Base-by-base conservation (phyloP, 2,329 filamentous ascomycete species). In the Bipolaris cookei region DNA sequence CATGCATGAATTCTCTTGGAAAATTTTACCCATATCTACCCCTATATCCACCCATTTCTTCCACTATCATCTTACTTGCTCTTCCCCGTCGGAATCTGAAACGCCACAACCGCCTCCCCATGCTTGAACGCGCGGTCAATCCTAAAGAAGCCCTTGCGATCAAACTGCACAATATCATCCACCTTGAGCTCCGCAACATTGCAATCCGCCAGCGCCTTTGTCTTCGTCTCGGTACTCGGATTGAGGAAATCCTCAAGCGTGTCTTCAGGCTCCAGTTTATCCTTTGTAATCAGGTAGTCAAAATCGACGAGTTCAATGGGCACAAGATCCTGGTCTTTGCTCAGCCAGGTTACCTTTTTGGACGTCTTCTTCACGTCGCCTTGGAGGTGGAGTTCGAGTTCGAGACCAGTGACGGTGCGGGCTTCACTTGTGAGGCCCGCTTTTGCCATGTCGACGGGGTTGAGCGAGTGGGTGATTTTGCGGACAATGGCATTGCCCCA, bases 281-380 rank as follows among this genome's bases (percentile, higher is more conserved):
- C 94, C 83, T 97, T 98, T 58, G 90, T 96, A 73, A 98, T 90
- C 46, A 98, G 84, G 79, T 96, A 94, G 79, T 97, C 94, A 75
- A 97, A 98, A 67, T 97, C 92, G 79, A 93, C 94, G 10, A 97
- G 84, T 77, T 97, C 91, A 20, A 95, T 88, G 6, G 88, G 87
- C 13, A 96, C 83, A 0, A 97, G 84, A 56, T 90, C 85, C 79
- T 94, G 90, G 65, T 91, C 86, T 0, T 84, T 85, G 1, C 91
- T 89, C 45, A 98, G 81, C 94, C 94, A 98, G 1, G 93, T 97
- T 35, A 98, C 87, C 83, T 98, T 98, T 86, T 97, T 97, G 72
- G 92, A 88, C 0, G 94, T 98, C 73, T 91, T 89, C 83, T 96
- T 97, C 77, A 98, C 91, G 76, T 98, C 94, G 54, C 94, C 93